These are phyloP conservation scores for Pseudocercospora cruenta DNA, from an alignment of 2,329 filamentous ascomycete species.

Conservation along the genomic window DNA sequence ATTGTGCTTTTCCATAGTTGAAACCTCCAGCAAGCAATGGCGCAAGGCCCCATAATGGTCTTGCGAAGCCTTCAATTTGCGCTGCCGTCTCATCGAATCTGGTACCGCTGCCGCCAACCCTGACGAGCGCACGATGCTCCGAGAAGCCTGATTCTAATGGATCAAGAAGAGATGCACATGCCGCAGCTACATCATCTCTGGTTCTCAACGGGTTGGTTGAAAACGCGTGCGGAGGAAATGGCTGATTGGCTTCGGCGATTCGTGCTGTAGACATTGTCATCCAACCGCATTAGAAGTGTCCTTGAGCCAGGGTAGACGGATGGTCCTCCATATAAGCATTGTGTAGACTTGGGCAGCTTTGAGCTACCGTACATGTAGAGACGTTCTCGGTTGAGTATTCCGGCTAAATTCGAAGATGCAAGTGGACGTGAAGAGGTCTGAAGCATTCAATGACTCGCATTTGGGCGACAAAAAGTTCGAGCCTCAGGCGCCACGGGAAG, in stretches of 20 bases:
- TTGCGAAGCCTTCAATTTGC: slow-evolving; percentile 74
- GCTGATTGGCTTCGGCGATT: slow-evolving; percentile 44
- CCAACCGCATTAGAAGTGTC: background rate
- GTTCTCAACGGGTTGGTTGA: slow-evolving; percentile 47
- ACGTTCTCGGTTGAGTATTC: background rate
- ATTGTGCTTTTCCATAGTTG: slow-evolving; percentile 64
- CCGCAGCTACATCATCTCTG: slow-evolving; percentile 47
- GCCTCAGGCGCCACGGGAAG: background rate
- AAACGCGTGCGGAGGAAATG: slow-evolving; percentile 48
- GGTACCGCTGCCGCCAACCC: slow-evolving; percentile 71
- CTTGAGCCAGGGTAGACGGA: background rate
- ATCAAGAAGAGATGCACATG: slow-evolving; percentile 62
- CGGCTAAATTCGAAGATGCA: background rate
- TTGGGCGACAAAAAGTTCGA: background rate
- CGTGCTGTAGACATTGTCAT: slow-evolving; percentile 17
- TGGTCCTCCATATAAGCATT: background rate
- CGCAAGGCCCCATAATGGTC: slow-evolving; percentile 75
- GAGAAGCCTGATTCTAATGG: slow-evolving; percentile 75
- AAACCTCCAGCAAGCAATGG: slow-evolving; percentile 70
- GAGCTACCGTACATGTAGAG: background rate
- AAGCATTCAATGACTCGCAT: background rate
- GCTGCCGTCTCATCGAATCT: slow-evolving; percentile 77
- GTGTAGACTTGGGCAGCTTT: background rate
- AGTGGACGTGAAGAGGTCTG: background rate
- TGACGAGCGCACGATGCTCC: slow-evolving; percentile 65